A percentile compares a stretch with the other conserved stretches of the same genome.
phyloP scores from a whole-genome alignment of 176 grass and related monocot genomes.

The Pontederia paniculata region DNA sequence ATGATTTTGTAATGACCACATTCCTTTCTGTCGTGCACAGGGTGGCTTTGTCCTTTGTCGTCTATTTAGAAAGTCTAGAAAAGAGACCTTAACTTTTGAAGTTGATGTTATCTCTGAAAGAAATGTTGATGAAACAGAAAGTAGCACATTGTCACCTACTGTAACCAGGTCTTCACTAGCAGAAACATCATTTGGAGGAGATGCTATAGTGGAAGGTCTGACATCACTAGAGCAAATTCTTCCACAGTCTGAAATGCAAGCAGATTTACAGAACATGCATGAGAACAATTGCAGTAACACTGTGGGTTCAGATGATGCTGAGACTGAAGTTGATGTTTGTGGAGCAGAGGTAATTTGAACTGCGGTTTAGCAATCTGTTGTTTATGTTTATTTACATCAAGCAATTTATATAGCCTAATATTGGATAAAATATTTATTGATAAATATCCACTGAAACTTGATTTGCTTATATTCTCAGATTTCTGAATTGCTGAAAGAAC shows the following conservation, averaged over 20 bases:
- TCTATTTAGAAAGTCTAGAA: constrained; percentile 14
- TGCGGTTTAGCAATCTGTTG: too few species aligned
- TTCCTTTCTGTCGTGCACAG: too few species aligned
- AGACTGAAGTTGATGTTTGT: background rate
- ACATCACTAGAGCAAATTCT: background rate
- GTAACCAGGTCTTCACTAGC: background rate
- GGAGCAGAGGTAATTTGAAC: too few species aligned
- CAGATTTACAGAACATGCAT: background rate
- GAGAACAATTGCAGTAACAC: too few species aligned
- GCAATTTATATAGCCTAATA: too few species aligned
- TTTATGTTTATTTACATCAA: too few species aligned
- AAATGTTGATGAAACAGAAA: background rate
- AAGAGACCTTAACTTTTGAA: background rate
- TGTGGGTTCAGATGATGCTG: too few species aligned
- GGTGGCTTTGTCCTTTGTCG: constrained; percentile 17
- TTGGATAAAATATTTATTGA: too few species aligned
- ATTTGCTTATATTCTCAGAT: background rate
- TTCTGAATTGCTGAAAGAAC: background rate
- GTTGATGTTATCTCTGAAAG: too few species aligned
- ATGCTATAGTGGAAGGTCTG: background rate
- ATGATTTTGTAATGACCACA: background rate
- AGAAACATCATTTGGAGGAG: background rate
- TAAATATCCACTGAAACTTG: too few species aligned
- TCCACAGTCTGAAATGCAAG: background rate
- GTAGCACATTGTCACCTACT: constrained; percentile 1